Base-by-base conservation (phyloP, 768 basidiomycete genomes). In the Phaeotremella skinneri region DNA sequence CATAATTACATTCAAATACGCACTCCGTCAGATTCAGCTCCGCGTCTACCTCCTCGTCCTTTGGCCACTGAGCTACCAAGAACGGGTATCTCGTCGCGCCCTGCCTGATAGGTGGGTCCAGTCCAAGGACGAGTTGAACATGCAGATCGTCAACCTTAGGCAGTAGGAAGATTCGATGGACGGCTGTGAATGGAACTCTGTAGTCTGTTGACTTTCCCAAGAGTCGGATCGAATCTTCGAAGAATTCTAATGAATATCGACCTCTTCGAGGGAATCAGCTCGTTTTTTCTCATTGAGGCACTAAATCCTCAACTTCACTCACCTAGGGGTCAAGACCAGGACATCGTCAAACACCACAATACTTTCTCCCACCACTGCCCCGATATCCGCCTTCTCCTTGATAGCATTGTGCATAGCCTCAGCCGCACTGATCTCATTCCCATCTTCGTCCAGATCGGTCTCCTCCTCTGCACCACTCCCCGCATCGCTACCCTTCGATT, bases 151-250 rank as follows among this genome's bases (percentile, higher is more conserved):
- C 96, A 23, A 80, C 76, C 74, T 96, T 94, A 16, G 96, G 96
- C 3, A 99, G 81, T 23, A 98, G 81, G 82, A 98, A 99, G 7
- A 98, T 79, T 58, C 85, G 83, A 23, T 89, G 86, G 66, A 99
- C 90, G 62, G 87, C 88, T 34, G 84, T 82, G 78, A 93, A 96
- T 23, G 90, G 81, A 58, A 99, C 90, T 79, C 97, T 92, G 83
- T 99, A 99, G 78, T 99, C 96, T 78, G 98, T 98, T 1, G 93
- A 97, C 79, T 97, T 96, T 52, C 96, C 96, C n/a, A 92, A 87
- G 30, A 98, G 79, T 42, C 96, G 87, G 72, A 99, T 77, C 80
- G 92, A 98, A 53, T 90, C 89, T 25, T 86, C 86, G 81, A 90
- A 97, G 88, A 99, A 91, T 79, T 98, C 96, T 79, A 99, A 87